A percentile compares a stretch with the other conserved stretches of the same genome.
phyloP scores from a whole-genome alignment of 768 basidiomycete genomes.

The Albatrellus ellisii region DNA sequence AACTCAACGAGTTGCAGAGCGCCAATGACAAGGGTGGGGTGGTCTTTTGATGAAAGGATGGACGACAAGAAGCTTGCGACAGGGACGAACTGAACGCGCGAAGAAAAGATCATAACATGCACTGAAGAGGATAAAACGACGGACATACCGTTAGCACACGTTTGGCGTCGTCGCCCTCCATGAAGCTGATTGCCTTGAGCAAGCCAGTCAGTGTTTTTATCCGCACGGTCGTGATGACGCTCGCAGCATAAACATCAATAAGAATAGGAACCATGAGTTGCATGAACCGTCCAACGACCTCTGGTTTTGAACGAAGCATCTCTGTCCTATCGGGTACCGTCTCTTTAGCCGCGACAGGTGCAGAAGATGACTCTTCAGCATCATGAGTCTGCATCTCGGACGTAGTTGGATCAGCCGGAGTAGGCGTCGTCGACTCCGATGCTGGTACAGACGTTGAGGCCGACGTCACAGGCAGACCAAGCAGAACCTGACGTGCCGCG shows the following conservation, averaged over 20 bases:
- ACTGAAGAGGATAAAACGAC: background rate
- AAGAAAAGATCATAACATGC: background rate
- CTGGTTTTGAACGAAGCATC: slow-evolving; percentile 57
- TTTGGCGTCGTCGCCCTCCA: slow-evolving; percentile 64
- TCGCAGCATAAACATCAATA: slow-evolving; percentile 98
- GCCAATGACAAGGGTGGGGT: slow-evolving; percentile 72
- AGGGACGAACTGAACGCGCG: slow-evolving; percentile 60
- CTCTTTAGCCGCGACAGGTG: slow-evolving; percentile 18
- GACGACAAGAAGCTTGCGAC: slow-evolving; percentile 93
- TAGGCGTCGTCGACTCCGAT: slow-evolving; percentile 22
- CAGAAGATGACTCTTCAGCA: slow-evolving; percentile 6
- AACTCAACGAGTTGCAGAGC: slow-evolving; percentile 92
- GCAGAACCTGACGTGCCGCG: slow-evolving; percentile 40
- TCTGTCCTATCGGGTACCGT: slow-evolving; percentile 48
- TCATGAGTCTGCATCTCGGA: slow-evolving; percentile 3
- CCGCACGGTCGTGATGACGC: slow-evolving; percentile 77
- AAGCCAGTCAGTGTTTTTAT: slow-evolving; percentile 81
- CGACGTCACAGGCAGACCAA: slow-evolving; percentile 4
- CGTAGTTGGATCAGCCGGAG: slow-evolving; percentile 18
- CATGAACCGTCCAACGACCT: slow-evolving; percentile 78
- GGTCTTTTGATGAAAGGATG: slow-evolving; percentile 86
- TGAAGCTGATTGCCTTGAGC: slow-evolving; percentile 84
- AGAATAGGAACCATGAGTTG: slow-evolving; percentile 84
- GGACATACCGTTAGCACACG: slow-evolving; percentile 60
- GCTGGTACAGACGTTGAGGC: slow-evolving; percentile 17